Evolutionary conservation across 116 monocot genomes (phyloP), one percentile per base, ranked within the genome.

Genomic region (Dioscorea cayenensis): DNA sequence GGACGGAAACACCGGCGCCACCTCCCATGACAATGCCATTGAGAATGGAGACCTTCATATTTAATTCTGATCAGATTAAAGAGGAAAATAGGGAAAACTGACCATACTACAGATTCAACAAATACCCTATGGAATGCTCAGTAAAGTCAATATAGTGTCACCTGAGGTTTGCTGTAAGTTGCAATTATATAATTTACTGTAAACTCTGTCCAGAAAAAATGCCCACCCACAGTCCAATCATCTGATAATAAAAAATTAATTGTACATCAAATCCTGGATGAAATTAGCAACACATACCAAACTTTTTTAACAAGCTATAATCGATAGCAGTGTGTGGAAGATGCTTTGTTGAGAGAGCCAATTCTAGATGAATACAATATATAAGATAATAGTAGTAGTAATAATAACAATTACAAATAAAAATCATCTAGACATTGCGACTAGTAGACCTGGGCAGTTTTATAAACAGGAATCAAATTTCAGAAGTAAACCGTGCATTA

Each of bases 1-100:
- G 97, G 72, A 97, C 81, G 19, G 93, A 93, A 73, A 93, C 75
- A 84, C 97, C 97, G 70, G 93, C 97, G 22, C 97, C 97, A 70
- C 93, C 93, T 52, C 97, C 97, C 90, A 97, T 84, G 69, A 90
- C 87, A 69, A 97, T 88, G 74, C 93, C 93, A 86, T 86, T 69
- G 59, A 97, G 90, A 68, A 97, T 72, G 43, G 97, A 97, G 79
- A 97, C 97, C 97, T 97, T 77, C 14, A 84, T 17, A 28, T 28
- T 38, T 17, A 49, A 37, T 49, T 68, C 49, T 2, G 19, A n/a
- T 68, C 49, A 68, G 48, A 22, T 43, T 9, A 68, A 49, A 63
- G 10, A 16, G 5, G 0, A 8, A 32, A 17, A 2, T 37, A 17
- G 28, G n/a, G 17, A 17, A 43, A 66, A 66, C n/a, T 36, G 19